A percentile compares a stretch with the other conserved stretches of the same genome.
Conservation (phyloP, 2,329 filamentous ascomycete species). For the Aphanocladium album region DNA sequence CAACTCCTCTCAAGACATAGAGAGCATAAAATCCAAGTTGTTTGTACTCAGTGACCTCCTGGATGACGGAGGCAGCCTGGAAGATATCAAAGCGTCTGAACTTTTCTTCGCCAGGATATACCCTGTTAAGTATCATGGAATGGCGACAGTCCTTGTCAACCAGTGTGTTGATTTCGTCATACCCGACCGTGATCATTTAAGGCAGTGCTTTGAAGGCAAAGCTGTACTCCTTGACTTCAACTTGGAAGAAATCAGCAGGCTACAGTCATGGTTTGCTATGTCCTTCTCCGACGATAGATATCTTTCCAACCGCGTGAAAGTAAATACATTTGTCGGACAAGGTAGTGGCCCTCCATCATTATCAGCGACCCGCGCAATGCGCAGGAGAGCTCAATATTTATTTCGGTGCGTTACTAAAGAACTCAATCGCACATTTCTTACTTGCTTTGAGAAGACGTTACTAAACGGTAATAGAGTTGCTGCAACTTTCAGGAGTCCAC, state of each 20-base stretch:
- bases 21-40: conserved; percentile 27
- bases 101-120: conserved; percentile 19
- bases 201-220: conserved; percentile 21
- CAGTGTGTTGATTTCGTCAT: conserved; percentile 27
- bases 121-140: conserved; percentile 21
- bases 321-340: conserved; percentile 26
- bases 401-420: conserved; percentile 24
- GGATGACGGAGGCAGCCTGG: background rate
- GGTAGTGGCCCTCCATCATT: conserved; percentile 19
- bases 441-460: no score
- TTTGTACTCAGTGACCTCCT: conserved; percentile 30
- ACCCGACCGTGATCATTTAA: conserved; percentile 27
- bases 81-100: conserved; percentile 16
- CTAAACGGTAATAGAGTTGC: background rate
- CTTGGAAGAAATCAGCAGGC: conserved; percentile 27
- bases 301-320: conserved; percentile 27
- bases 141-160: conserved; percentile 8
- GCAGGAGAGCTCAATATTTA: conserved; percentile 25
- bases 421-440: no score
- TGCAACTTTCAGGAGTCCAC: background rate
- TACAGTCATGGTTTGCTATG: conserved; percentile 32
- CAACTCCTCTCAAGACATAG: conserved; percentile 10
- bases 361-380: conserved; percentile 22
- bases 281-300: conserved; percentile 25
- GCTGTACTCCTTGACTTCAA: conserved; percentile 32